Base-by-base conservation (phyloP, 148 eudicot species). In the Persicaria maculosa region DNA sequence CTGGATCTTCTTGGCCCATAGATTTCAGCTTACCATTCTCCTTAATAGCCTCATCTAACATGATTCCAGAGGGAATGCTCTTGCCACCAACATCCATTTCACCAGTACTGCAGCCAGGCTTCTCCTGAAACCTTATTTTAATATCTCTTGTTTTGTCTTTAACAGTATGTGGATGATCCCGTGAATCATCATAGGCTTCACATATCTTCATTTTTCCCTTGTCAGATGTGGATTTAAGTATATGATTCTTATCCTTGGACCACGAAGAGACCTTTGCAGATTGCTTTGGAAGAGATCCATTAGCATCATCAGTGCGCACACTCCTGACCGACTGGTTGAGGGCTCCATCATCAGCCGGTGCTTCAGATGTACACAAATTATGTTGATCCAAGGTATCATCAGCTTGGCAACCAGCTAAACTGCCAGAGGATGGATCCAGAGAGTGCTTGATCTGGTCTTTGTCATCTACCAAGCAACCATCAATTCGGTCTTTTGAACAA, bases 141-240 rank as follows among this genome's bases (percentile, higher is more conserved):
- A 82, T 75, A 16, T 75, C 79, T 74, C 75, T 81, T 36, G 68
- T 62, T 74, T 80, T 91, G 72, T 90, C 93, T 74, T 80, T 84
- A 77, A 64, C 7, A 74, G 36, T 64, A 59, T 83, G 75, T 52
- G 25, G 45, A 12, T 75, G 74, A 76, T 82, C 84, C 58, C 72
- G 75, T 72, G 77, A 53, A 73, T 76, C 82, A 48, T 71, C 72
- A 50, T 36, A 50, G 22, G 84, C 81, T 77, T 86, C 86, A 76
- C 83, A 82, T 77, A 79, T 74, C 77, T 86, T 85, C 62, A 79
- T 57, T 54, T 85, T 84, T 69, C 79, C 80, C 76, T 80, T 87
- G 50, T 78, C 88, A 68, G 70, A 44, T 43, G 80, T 85, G 46
- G 85, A 72, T 75, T 71, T 79, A 40, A 40, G 75, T 46, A 44